Percentiles rank a stretch among this genome's conserved stretches.
Conservation (phyloP, 305 asterid species). For the Withania somnifera region DNA sequence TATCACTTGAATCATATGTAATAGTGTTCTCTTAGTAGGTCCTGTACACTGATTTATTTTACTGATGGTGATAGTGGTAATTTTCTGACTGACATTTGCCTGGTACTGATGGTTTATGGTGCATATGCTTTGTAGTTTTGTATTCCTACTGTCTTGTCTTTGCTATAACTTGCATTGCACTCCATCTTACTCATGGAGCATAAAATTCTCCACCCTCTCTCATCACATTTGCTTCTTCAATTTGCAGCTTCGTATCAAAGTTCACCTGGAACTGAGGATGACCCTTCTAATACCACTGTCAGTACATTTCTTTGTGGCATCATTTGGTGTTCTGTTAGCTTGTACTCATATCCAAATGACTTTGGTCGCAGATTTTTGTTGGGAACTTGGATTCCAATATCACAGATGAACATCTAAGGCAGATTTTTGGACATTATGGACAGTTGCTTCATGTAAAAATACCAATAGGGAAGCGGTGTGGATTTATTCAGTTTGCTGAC, state of each 20-base stretch:
- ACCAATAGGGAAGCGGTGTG: conserved; percentile 93
- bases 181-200: neutral
- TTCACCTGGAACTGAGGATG: conserved; percentile 80
- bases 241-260: conserved; percentile 68
- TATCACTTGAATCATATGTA: neutral
- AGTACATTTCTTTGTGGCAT: conserved; percentile 21
- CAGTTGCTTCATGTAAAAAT: conserved; percentile 84
- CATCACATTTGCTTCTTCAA: conserved; percentile 12
- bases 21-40: neutral
- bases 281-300: conserved; percentile 85
- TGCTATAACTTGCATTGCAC: neutral
- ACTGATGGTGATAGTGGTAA: neutral
- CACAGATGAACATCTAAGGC: conserved; percentile 70
- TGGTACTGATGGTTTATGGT: neutral
- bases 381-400: conserved; percentile 81
- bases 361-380: conserved; percentile 65
- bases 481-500: conserved; percentile 89
- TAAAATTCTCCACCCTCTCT: neutral
- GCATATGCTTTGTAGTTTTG: neutral
- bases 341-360: neutral
- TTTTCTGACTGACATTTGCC: neutral
- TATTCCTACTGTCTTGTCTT: neutral
- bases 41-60: neutral
- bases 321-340: neutral
- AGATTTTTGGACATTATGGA: conserved; percentile 72